Base-by-base conservation (phyloP, 345 rosid species). In the Stellera chamaejasme region DNA sequence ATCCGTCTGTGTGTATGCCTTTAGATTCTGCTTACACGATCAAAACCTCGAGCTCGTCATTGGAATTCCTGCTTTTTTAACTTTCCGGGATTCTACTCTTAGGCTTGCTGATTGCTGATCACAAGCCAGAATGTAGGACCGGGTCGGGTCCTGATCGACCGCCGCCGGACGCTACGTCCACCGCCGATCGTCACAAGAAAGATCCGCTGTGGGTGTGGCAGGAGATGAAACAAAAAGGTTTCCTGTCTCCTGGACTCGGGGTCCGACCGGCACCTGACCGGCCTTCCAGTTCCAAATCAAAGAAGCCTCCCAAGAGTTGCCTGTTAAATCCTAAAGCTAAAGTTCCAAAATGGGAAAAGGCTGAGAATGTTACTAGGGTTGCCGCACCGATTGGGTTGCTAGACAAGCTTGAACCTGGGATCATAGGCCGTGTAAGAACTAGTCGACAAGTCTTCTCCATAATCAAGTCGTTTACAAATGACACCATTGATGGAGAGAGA, bases 161-260 rank as follows among this genome's bases (percentile, higher is more conserved):
- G 39, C 14, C 46, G 9, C 45, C 0, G 4, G 19, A 45, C 45
- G 39, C 46, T 32, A 5, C 39, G 39, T 32, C 39, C 39, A 32
- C 39, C 39, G 5, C 39, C 9, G 39, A 3, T 32, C 39, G 3
- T 32, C 39, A 4, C 39, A 49, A 55, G 43, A 56, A 41, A 26
- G 67, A 63, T 10, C 43, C 67, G n/a, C 28, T 63, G 67, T 55
- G 13, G 14, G 27, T 55, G 42, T 63, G 67, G 61, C 48, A 27
- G 42, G 67, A 63, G 50, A 48, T 63, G 67, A 63, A 63, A 48
- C 10, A 55, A 26, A 63, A 63, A 26, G 60, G 67, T 10, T 63
- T 63, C 54, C 54, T 63, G 11, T 36, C 67, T 3, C 50, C 54
- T 42, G 25, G 60, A 25, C 14, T n/a, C 25, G 42, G 12, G 13